Evolutionary conservation across 176 grass and related monocot genomes (phyloP).

Genomic region (Sorghum bicolor): Sorghum_bicolor_NCBIv3 NC_012875.2:4310001-4310500

Average conservation of each 20-base stretch:
- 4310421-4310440: not conserved
- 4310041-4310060: not conserved
- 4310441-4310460: not conserved
- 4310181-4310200: not conserved
- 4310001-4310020: not conserved
- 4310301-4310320: not conserved
- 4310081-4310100: not conserved
- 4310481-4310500: not conserved
- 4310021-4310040: not conserved
- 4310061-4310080: not conserved
- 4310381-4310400: not conserved
- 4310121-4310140: not conserved
- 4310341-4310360: not conserved
- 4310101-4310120: not conserved
- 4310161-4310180: not conserved
- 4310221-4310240: not conserved
- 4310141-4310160: not conserved
- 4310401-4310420: not conserved
- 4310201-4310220: not conserved
- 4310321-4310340: not conserved
- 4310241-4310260: slow-evolving; percentile 7
- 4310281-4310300: not conserved
- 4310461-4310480: not conserved
- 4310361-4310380: not conserved
- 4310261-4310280: not conserved